Evolutionary conservation across 2,329 filamentous ascomycete genomes (phyloP), one percentile per base, ranked within the genome.

Genomic region (Spiromastix sp.): DNA sequence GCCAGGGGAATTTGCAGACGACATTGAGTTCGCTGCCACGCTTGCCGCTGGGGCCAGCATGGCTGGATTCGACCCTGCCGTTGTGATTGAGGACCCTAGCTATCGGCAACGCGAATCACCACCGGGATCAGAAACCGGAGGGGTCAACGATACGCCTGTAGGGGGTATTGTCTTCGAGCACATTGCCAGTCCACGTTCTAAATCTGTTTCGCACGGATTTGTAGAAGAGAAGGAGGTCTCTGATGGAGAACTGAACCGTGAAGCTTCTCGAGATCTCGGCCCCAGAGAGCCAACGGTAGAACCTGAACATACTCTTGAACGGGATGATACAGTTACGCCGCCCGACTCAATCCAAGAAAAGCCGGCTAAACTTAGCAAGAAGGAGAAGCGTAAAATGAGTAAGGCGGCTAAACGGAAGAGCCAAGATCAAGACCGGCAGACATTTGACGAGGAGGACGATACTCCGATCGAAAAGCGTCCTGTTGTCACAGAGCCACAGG

Each of bases 11-110:
- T 86, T 81, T 48, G 72, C 63, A 2, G 71, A 79, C 38, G 81
- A 85, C 45, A 59, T 80, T 6, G 76, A 77, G 34, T 85, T 85
- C 45, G 74, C 77, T 5, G 81, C 80, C 18, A 75, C 72, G 3
- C 59, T 85, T 30, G 79, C 79, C 38, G 81, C 79, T 31, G 79
- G 77, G 2, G 64, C 83, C 32, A 62, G 78, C 49, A 71, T 76
- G n/a, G 72, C 76, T 30, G 81, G 81, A 0, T 85, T 85, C 43
- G 71, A 83, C 48, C 74, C 78, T 4, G 71, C 80, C 26, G 74
- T 85, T 38, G 75, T 85, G 30, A 78, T 81, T 22, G 66, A 82
- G 30, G 70, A 85, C 46, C 72, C 74, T 0, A 62, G 56, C 1
- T 85, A 77, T 48, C 73, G 73, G 43, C 69, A 67, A 33, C 74